phyloP scores from a whole-genome alignment of 2,329 filamentous ascomycete genomes.

The Colletotrichum tropicicola region DNA sequence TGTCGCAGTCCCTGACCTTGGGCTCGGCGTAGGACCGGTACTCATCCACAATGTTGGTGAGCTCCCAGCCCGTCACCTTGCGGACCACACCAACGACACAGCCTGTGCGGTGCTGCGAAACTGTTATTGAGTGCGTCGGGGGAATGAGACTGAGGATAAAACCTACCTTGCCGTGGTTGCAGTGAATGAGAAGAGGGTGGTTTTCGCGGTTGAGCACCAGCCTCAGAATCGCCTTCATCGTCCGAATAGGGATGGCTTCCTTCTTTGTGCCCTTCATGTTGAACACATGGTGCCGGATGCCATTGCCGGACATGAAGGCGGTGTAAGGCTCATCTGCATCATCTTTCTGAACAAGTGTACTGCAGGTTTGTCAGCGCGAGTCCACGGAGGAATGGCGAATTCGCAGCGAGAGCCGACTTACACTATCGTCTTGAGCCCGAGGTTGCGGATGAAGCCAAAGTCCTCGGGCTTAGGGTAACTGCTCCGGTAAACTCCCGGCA shows the following conservation, averaged over 20 bases:
- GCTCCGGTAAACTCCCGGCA: conserved; percentile 81
- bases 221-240: conserved; percentile 76
- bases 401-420: conserved; percentile 52
- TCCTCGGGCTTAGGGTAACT: conserved; percentile 80
- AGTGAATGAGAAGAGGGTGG: conserved; percentile 86
- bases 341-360: conserved; percentile 72
- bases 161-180: conserved; percentile 88
- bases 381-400: background rate
- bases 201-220: conserved; percentile 77
- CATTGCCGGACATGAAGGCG: conserved; percentile 71
- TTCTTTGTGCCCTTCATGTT: conserved; percentile 92
- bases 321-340: conserved; percentile 59
- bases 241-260: conserved; percentile 69
- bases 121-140: background rate
- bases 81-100: conserved; percentile 86
- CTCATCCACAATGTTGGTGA: conserved; percentile 72
- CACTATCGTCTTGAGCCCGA: conserved; percentile 83
- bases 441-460: conserved; percentile 71
- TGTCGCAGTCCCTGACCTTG: conserved; percentile 68
- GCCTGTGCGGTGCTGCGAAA: conserved; percentile 79
- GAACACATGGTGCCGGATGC: conserved; percentile 78
- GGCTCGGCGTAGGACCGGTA: conserved; percentile 73
- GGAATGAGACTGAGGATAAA: too few species aligned
- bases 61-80: conserved; percentile 74
- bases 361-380: conserved; percentile 39